A percentile compares a stretch with the other conserved stretches of the same genome.
phyloP scores from a whole-genome alignment of 2,329 filamentous ascomycete species.

The Colletotrichum karsti region DNA sequence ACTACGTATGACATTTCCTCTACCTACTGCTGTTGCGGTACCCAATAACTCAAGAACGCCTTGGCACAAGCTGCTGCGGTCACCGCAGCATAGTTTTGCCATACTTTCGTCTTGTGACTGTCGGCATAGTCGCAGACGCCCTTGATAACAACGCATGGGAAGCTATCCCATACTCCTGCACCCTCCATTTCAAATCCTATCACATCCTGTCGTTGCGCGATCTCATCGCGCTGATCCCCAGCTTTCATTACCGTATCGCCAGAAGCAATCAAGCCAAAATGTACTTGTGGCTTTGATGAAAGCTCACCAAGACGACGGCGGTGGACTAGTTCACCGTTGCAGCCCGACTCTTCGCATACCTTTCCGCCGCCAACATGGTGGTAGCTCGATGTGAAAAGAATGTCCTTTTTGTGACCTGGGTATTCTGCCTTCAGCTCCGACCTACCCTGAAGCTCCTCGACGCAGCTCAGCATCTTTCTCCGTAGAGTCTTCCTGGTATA shows the following conservation, averaged over 20 bases:
- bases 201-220: slow-evolving; percentile 32
- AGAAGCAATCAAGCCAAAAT: slow-evolving; percentile 47
- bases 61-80: slow-evolving; percentile 42
- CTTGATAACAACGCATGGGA: slow-evolving; percentile 42
- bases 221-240: slow-evolving; percentile 41
- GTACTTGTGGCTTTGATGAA: slow-evolving; percentile 30
- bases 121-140: slow-evolving; percentile 51
- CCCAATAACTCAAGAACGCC: slow-evolving; percentile 6
- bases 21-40: too few species aligned
- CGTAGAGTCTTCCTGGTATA: too few species aligned
- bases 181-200: slow-evolving; percentile 46
- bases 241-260: slow-evolving; percentile 47
- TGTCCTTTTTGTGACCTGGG: too few species aligned
- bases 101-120: slow-evolving; percentile 46
- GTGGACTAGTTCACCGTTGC: background rate
- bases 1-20: too few species aligned
- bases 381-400: too few species aligned
- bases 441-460: too few species aligned
- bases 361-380: too few species aligned
- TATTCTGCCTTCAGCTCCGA: too few species aligned
- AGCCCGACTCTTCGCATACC: slow-evolving; percentile 32
- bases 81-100: slow-evolving; percentile 48
- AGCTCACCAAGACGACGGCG: background rate
- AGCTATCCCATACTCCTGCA: slow-evolving; percentile 40
- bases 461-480: too few species aligned